Base-by-base conservation (phyloP, 768 basidiomycete genomes). In the Suillus brevipes region DNA sequence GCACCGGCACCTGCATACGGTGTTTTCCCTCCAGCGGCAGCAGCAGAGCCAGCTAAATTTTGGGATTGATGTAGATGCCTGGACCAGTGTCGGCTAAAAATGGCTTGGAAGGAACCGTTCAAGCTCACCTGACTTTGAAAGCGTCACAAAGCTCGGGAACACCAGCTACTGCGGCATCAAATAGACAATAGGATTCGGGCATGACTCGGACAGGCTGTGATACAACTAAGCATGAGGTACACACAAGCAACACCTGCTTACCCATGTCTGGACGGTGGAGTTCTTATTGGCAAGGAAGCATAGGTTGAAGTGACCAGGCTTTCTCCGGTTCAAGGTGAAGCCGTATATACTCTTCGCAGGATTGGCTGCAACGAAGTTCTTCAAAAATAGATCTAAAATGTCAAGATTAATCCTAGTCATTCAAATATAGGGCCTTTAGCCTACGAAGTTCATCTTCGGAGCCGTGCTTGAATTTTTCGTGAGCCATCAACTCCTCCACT, bases 301-400 rank as follows among this genome's bases (percentile, higher is more conserved):
- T 7, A 99, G 84, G 72, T 87, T 91, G 82, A 99, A 95, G 77
- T 97, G 95, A 1, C 97, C 97, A 1, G 97, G 94, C 61, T 86
- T 85, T 70, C 90, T 90, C 65, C 92, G 85, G 73, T 99, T 97
- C 63, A 96, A 80, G 16, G 91, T 92, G 76, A 99, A 99, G 13
- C 94, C 97, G 72, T 99, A 99, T 78, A 95, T 93, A 73, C 94
- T 95, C 80, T 92, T 92, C 7, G 90, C 90, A 5, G 95, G 96
- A 74, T 98, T 96, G 45, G 96, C 95, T 55, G 92, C 90, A 36
- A 97, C 87, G 70, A 90, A 94, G 69, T 95, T 95, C 73, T 91
- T 92, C 69, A 99, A 78, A 77, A 88, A 95, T 25, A 91, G 76
- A 75, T 97, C 96, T 97, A 65, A 2, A 45, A 31, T 7, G 36